Conservation (phyloP, 2,329 filamentous ascomycete genomes). For the Ceratocystis cubensis region DNA sequence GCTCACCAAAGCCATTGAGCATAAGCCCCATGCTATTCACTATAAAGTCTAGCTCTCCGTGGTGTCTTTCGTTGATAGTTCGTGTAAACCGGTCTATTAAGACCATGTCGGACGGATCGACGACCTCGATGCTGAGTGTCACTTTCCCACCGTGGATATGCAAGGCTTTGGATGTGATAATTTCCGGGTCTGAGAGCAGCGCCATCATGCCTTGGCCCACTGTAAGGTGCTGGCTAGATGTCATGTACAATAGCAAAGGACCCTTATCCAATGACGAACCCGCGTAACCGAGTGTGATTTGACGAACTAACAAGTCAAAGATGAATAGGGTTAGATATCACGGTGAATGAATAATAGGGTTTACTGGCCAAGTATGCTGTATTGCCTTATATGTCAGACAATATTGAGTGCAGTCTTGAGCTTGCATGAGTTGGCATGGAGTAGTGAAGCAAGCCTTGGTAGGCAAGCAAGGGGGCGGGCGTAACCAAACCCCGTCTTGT, state of each 20-base stretch:
- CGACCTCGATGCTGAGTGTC: slow-evolving; percentile 8
- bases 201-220: slow-evolving; percentile 2
- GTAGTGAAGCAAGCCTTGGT: neutral
- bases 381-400: neutral
- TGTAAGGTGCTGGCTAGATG: neutral
- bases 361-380: neutral
- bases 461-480: neutral
- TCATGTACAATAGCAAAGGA: slow-evolving; percentile 11
- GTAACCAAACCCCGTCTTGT: neutral
- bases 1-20: neutral
- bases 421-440: neutral
- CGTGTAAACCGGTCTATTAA: slow-evolving; percentile 10
- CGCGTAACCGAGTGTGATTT: slow-evolving; percentile 7
- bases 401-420: neutral
- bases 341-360: neutral
- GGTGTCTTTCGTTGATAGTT: slow-evolving; percentile 9
- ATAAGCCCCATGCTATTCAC: slow-evolving; percentile 8
- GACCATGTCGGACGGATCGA: neutral
- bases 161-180: neutral
- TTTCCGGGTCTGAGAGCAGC: slow-evolving; percentile 3
- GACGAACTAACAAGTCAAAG: neutral
- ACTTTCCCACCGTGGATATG: slow-evolving; percentile 12
- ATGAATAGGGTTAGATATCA: neutral
- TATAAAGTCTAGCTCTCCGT: slow-evolving; percentile 8
- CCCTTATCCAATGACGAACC: neutral